These are phyloP conservation scores for Omphalotus guepiniiformis DNA, from an alignment of 768 basidiomycete species.

Conservation along the genomic window DNA sequence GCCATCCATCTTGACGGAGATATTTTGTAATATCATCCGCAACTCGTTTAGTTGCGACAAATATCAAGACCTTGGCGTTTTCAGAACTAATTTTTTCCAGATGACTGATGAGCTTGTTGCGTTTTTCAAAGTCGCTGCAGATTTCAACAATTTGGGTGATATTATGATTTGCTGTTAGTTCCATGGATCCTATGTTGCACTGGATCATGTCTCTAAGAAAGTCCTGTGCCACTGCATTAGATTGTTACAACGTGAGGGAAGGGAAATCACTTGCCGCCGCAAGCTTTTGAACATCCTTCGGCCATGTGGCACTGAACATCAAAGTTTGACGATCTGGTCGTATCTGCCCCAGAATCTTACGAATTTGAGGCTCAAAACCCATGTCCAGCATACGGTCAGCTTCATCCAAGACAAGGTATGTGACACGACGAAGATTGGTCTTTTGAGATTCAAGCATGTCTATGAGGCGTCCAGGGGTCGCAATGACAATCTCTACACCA, in stretches of 20 bases:
- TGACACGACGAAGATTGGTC: slow-evolving; percentile 93
- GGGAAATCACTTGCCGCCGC: slow-evolving; percentile 57
- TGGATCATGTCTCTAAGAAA: slow-evolving; percentile 97
- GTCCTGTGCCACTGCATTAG: slow-evolving; percentile 49
- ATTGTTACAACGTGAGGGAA: not conserved
- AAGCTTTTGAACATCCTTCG: slow-evolving; percentile 97
- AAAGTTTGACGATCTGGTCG: slow-evolving; percentile 97
- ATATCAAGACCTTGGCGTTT: slow-evolving; percentile 98
- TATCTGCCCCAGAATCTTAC: slow-evolving; percentile 96
- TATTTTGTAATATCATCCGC: slow-evolving; percentile 99
- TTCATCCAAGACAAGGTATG: slow-evolving; percentile 98
- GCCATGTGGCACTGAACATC: slow-evolving; percentile 99
- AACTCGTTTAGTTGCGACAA: slow-evolving; percentile 95
- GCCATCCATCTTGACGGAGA: slow-evolving; percentile 97
- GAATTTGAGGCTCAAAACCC: slow-evolving; percentile 99
- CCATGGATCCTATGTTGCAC: slow-evolving; percentile 98
- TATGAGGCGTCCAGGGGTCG: slow-evolving; percentile 99
- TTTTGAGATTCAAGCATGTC: slow-evolving; percentile 98
- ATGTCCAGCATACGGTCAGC: slow-evolving; percentile 99
- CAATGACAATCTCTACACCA: slow-evolving; percentile 96
- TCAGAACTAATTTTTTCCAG: slow-evolving; percentile 94
- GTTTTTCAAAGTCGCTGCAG: slow-evolving; percentile 97
- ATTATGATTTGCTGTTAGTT: slow-evolving; percentile 97
- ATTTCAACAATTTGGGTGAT: slow-evolving; percentile 95
- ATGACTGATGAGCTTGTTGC: slow-evolving; percentile 92